phyloP scores from a whole-genome alignment of 2,329 filamentous ascomycete genomes.

The Penicillium sp. region DNA sequence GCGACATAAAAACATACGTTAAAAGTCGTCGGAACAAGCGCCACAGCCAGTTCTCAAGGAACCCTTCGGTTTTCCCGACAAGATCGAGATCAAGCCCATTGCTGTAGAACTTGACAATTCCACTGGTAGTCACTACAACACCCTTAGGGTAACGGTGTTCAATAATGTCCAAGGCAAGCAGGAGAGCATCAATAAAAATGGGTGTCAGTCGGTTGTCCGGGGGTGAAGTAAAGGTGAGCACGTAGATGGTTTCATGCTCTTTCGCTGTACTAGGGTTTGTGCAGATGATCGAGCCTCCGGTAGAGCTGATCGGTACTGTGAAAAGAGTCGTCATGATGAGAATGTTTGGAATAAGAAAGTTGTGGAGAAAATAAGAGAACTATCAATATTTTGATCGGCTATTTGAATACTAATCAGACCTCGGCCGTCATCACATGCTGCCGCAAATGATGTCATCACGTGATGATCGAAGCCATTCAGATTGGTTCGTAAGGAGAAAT shows the following conservation, averaged over 20 bases:
- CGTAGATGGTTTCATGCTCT: slow-evolving; percentile 55
- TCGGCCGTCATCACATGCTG: slow-evolving; percentile 6
- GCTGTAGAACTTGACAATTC: slow-evolving; percentile 74
- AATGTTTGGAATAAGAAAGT: background rate
- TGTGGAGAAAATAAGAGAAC: background rate
- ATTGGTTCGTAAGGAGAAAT: background rate
- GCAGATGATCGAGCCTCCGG: slow-evolving; percentile 60
- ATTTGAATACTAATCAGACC: slow-evolving; percentile 2
- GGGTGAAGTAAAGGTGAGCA: slow-evolving; percentile 68
- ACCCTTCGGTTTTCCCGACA: slow-evolving; percentile 59
- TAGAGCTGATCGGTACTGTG: slow-evolving; percentile 56
- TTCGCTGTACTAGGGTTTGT: slow-evolving; percentile 54
- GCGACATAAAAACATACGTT: slow-evolving; percentile 42
- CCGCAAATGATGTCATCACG: background rate
- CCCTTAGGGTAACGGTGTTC: slow-evolving; percentile 67
- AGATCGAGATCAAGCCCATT: slow-evolving; percentile 78
- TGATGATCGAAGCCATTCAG: background rate
- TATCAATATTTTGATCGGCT: background rate
- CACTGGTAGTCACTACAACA: slow-evolving; percentile 73
- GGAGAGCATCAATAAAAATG: slow-evolving; percentile 64
- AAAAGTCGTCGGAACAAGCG: slow-evolving; percentile 63
- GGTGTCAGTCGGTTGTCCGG: slow-evolving; percentile 75
- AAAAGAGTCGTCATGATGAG: slow-evolving; percentile 50
- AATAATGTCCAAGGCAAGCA: slow-evolving; percentile 71
- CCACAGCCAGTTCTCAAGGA: slow-evolving; percentile 62